Evolutionary conservation across 2,329 filamentous ascomycete species (phyloP).

Genomic region (Penicillium polonicum): DNA sequence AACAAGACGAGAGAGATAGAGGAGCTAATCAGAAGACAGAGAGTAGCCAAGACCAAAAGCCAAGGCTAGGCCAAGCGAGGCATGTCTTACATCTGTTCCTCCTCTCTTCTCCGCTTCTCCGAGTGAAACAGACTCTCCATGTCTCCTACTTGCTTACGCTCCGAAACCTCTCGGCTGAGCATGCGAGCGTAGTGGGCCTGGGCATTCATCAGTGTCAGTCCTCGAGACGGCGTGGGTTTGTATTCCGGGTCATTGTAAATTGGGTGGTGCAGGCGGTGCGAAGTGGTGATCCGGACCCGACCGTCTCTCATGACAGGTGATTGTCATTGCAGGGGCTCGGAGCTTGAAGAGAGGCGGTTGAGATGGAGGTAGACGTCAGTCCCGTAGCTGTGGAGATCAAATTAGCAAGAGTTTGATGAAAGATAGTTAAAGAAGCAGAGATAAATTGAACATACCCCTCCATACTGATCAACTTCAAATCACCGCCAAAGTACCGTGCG

Average conservation of each 20-base stretch:
- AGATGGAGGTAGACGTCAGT: slow-evolving; percentile 98
- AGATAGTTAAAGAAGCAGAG: not conserved
- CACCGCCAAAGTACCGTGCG: slow-evolving; percentile 94
- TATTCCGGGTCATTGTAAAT: slow-evolving; percentile 36
- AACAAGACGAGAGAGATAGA: not conserved
- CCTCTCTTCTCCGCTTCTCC: slow-evolving; percentile 31
- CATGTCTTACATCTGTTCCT: slow-evolving; percentile 18
- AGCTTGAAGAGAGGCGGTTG: slow-evolving; percentile 91
- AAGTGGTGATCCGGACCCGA: slow-evolving; percentile 47
- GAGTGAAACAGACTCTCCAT: slow-evolving; percentile 72
- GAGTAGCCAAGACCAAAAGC: not conserved
- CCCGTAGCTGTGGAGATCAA: slow-evolving; percentile 67
- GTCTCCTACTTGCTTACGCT: slow-evolving; percentile 88
- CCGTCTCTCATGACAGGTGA: slow-evolving; percentile 84
- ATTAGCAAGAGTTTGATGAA: not conserved
- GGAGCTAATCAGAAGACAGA: not conserved
- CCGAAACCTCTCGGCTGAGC: slow-evolving; percentile 71
- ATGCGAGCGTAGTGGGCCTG: slow-evolving; percentile 68
- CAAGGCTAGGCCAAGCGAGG: not conserved
- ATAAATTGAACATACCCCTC: slow-evolving; percentile 70
- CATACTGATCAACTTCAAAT: slow-evolving; percentile 98
- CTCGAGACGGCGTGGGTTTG: slow-evolving; percentile 44
- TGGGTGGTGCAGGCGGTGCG: slow-evolving; percentile 42
- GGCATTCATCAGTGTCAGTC: slow-evolving; percentile 53
- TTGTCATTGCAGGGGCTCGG: slow-evolving; percentile 91